A percentile compares a stretch with the other conserved stretches of the same genome.
phyloP scores from a whole-genome alignment of 768 basidiomycete genomes.

The Cubamyces lactineus region DNA sequence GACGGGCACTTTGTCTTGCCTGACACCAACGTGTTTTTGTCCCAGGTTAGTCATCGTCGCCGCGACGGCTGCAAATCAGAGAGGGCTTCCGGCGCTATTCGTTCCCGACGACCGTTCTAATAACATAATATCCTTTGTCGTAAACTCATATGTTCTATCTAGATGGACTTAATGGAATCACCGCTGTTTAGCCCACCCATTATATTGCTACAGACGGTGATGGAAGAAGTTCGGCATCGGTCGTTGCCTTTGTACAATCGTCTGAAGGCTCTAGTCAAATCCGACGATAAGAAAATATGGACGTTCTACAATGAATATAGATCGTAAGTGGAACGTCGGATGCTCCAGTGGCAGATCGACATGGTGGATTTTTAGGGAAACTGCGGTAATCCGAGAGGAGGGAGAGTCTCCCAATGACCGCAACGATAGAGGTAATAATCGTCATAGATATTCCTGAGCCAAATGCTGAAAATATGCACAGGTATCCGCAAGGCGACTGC shows the following conservation, averaged over 20 bases:
- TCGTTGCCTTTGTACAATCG: constrained; percentile 92
- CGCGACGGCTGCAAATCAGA: not conserved
- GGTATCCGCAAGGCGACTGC: constrained; percentile 86
- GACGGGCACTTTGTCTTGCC: constrained; percentile 83
- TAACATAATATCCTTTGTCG: not conserved
- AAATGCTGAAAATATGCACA: constrained; percentile 35
- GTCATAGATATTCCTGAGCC: not conserved
- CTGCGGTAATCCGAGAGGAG: constrained; percentile 75
- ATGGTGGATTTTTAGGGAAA: constrained; percentile 55
- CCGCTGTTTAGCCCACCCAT: constrained; percentile 75
- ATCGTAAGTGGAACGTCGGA: constrained; percentile 53
- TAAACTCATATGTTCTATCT: constrained; percentile 18
- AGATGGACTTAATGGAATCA: constrained; percentile 96
- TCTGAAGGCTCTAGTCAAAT: constrained; percentile 79
- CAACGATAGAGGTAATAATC: constrained; percentile 81
- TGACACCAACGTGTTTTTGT: constrained; percentile 93
- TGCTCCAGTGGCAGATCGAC: not conserved
- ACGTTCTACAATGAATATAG: constrained; percentile 87
- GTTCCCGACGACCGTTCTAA: not conserved
- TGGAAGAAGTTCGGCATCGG: constrained; percentile 95
- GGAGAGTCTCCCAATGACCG: constrained; percentile 90
- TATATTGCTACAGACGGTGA: constrained; percentile 91
- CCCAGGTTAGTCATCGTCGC: constrained; percentile 61
- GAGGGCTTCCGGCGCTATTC: not conserved
- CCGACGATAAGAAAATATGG: constrained; percentile 86